Evolutionary conservation across 768 basidiomycete genomes (phyloP).

Genomic region (Pisolithus sp.): DNA sequence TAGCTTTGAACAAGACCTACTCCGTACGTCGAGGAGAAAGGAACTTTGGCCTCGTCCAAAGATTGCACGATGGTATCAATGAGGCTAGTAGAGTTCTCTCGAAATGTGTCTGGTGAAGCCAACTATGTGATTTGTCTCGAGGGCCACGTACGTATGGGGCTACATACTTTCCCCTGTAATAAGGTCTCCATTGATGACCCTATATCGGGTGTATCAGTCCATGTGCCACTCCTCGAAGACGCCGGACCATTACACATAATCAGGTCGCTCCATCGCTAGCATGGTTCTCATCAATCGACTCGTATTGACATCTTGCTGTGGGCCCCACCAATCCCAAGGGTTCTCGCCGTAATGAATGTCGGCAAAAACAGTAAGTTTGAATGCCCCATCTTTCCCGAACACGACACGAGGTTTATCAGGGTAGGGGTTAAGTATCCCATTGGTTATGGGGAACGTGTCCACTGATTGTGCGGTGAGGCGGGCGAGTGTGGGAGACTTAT

Average conservation of each 20-base stretch:
- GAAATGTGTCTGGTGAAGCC: constrained; percentile 46
- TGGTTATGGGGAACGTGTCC: too few species aligned
- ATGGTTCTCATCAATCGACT: constrained; percentile 50
- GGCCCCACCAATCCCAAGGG: constrained; percentile 64
- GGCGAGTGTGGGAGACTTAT: too few species aligned
- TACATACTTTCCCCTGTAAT: constrained; percentile 63
- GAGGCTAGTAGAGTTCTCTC: constrained; percentile 58
- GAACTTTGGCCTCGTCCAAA: constrained; percentile 47
- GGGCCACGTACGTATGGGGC: background rate
- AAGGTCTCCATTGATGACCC: constrained; percentile 67
- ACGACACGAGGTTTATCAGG: constrained; percentile 43
- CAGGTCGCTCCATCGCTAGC: constrained; percentile 52
- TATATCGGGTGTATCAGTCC: constrained; percentile 18
- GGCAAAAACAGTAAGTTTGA: constrained; percentile 70
- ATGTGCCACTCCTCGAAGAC: background rate
- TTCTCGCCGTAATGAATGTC: constrained; percentile 76
- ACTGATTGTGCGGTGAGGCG: too few species aligned
- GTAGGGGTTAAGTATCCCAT: constrained; percentile 40
- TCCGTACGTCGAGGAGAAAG: constrained; percentile 66
- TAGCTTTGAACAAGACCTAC: constrained; percentile 32
- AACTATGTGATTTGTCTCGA: background rate
- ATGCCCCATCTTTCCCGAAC: constrained; percentile 53
- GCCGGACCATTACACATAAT: constrained; percentile 52
- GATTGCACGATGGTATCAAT: constrained; percentile 62
- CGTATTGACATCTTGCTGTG: constrained; percentile 61